These are phyloP conservation scores for Helminthosporium solani DNA, from an alignment of 2,329 filamentous ascomycete genomes.

Conservation along the genomic window DNA sequence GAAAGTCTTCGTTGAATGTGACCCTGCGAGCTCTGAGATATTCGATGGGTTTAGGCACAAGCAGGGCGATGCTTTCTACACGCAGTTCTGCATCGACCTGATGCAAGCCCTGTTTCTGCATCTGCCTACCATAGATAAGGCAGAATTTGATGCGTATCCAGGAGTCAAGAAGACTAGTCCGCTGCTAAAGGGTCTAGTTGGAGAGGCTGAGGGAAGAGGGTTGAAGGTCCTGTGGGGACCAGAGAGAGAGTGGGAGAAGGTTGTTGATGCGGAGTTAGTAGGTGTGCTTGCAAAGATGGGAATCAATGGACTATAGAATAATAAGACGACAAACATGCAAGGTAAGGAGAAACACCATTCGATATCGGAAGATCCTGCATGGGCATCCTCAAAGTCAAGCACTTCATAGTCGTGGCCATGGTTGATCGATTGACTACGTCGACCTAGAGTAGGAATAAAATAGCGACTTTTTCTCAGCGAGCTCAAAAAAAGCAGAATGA, in stretches of 20 bases:
- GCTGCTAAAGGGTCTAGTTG: slow-evolving; percentile 63
- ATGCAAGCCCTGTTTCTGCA: slow-evolving; percentile 58
- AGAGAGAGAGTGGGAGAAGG: slow-evolving; percentile 61
- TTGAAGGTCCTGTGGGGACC: slow-evolving; percentile 67
- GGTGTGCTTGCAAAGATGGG: slow-evolving; percentile 30
- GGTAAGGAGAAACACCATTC: too few relatives aligned
- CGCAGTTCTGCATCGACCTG: slow-evolving; percentile 62
- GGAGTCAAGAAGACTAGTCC: slow-evolving; percentile 65
- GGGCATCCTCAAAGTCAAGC: too few relatives aligned
- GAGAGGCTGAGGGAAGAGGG: slow-evolving; percentile 51
- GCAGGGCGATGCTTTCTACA: slow-evolving; percentile 67
- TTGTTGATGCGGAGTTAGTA: slow-evolving; percentile 32
- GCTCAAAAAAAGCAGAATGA: too few relatives aligned
- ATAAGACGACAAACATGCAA: too few relatives aligned
- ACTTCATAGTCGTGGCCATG: too few relatives aligned
- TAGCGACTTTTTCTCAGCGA: too few relatives aligned
- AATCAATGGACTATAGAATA: slow-evolving; percentile 10
- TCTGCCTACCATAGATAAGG: slow-evolving; percentile 56
- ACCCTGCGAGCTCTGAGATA: slow-evolving; percentile 63
- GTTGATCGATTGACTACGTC: too few relatives aligned
- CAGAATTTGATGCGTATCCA: slow-evolving; percentile 70
- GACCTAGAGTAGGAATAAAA: too few relatives aligned
- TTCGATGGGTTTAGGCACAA: slow-evolving; percentile 64
- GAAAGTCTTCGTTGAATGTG: slow-evolving; percentile 69
- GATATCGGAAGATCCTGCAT: too few relatives aligned